These are phyloP conservation scores for Penstemon davidsonii DNA, from an alignment of 257 asterid species.

Conservation along the genomic window DNA sequence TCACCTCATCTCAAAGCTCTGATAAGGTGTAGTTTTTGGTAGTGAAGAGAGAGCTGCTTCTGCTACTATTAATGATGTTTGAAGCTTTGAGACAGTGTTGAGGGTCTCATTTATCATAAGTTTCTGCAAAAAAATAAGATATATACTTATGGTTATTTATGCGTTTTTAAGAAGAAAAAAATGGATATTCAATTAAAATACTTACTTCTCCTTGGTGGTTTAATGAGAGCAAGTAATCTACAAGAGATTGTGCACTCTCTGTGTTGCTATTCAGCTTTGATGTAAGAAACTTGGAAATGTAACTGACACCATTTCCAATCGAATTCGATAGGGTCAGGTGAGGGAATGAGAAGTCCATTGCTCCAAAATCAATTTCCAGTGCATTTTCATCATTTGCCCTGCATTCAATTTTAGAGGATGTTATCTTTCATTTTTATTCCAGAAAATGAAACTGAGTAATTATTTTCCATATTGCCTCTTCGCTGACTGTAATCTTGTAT, in stretches of 20 bases:
- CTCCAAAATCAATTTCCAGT: constrained; percentile 86
- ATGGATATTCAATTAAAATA: constrained; percentile 8
- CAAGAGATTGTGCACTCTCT: constrained; percentile 58
- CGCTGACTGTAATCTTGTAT: too few relatives aligned
- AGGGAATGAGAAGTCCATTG: constrained; percentile 68
- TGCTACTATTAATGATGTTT: constrained; percentile 66
- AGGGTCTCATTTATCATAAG: constrained; percentile 83
- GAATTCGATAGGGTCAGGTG: constrained; percentile 69
- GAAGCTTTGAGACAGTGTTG: constrained; percentile 68
- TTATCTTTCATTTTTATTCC: background rate
- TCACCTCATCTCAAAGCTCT: constrained; percentile 77
- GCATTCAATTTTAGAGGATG: constrained; percentile 26
- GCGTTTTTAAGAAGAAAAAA: background rate
- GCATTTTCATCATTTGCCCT: constrained; percentile 93
- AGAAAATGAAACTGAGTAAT: too few relatives aligned
- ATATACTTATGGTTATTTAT: constrained; percentile 2
- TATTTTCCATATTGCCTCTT: too few relatives aligned
- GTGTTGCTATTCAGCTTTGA: constrained; percentile 51
- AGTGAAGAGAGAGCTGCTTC: constrained; percentile 61
- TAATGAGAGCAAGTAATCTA: constrained; percentile 70
- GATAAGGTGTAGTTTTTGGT: constrained; percentile 69
- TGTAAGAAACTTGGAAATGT: constrained; percentile 70
- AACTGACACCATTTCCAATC: constrained; percentile 72
- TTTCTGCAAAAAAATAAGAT: constrained; percentile 53
- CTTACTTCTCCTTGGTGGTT: constrained; percentile 85